A percentile compares a stretch with the other conserved stretches of the same genome.
These are phyloP conservation scores for Aciculoconidium aculeatum DNA, from an alignment of 805 yeast species.

Conservation along the genomic window DNA sequence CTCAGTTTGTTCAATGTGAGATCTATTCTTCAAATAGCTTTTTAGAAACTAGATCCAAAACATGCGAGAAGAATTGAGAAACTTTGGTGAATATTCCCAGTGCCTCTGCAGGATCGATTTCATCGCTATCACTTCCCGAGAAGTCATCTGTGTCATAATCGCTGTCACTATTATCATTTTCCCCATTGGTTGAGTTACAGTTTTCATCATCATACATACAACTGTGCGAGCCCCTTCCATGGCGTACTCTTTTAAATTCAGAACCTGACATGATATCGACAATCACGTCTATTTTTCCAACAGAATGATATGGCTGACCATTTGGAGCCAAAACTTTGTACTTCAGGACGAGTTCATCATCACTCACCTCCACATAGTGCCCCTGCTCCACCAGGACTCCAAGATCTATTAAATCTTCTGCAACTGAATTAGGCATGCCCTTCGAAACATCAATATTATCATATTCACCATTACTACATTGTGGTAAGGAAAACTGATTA, in stretches of 20 bases:
- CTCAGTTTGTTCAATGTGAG: too few relatives aligned
- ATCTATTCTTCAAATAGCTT: too few relatives aligned
- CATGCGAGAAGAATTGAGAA: too few relatives aligned
- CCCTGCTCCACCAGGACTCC: conserved; percentile 51
- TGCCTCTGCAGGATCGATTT: too few relatives aligned
- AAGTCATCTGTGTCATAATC: conserved; percentile 4
- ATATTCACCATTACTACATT: conserved; percentile 26
- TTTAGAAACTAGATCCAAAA: too few relatives aligned
- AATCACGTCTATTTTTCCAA: conserved; percentile 16
- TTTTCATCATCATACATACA: conserved; percentile 39
- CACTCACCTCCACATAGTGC: conserved; percentile 39
- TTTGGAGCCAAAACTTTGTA: conserved; percentile 38
- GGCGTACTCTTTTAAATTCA: conserved; percentile 15
- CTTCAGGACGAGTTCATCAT: conserved; percentile 37
- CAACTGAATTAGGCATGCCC: conserved; percentile 42
- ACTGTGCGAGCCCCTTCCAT: conserved; percentile 24
- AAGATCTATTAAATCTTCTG: conserved; percentile 36
- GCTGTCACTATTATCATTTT: too few relatives aligned
- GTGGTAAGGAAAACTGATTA: conserved; percentile 16
- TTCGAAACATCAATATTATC: conserved; percentile 32
- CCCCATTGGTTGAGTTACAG: too few relatives aligned
- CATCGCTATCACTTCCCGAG: too few relatives aligned
- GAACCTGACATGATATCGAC: conserved; percentile 13
- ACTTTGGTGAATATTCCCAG: too few relatives aligned
- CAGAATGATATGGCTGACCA: conserved; percentile 31